A percentile compares a stretch with the other conserved stretches of the same genome.
Evolutionary conservation across 2,329 filamentous ascomycete species (phyloP).

Genomic region (Sporothrix variecibatus): DNA sequence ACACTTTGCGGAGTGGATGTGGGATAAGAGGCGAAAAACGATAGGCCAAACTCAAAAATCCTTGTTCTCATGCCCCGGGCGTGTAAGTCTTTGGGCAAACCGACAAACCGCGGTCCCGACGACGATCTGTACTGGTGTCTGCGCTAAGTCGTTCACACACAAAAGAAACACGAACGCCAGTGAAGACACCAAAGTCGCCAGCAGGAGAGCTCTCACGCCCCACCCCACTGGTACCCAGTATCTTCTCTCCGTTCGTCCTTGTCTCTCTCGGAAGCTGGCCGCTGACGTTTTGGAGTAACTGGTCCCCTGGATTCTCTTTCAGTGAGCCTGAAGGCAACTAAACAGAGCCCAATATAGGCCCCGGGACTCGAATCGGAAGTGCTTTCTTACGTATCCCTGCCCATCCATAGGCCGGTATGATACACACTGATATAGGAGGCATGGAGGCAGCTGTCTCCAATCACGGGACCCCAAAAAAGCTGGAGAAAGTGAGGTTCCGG

Average conservation of each 20-base stretch:
- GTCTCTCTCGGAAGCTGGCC: constrained; percentile 13
- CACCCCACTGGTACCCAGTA: neutral
- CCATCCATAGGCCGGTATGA: neutral
- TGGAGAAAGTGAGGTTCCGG: neutral
- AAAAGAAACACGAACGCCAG: neutral
- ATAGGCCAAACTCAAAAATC: too few relatives aligned
- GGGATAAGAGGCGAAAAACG: neutral
- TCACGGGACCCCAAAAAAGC: constrained; percentile 2
- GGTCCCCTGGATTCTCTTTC: neutral
- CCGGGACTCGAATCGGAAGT: constrained; percentile 18
- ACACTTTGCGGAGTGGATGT: neutral
- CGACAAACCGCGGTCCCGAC: neutral
- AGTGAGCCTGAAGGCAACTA: neutral
- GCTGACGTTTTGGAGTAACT: neutral
- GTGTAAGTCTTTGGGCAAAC: neutral
- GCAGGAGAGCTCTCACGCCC: neutral
- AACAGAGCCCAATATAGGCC: neutral
- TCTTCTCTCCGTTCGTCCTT: constrained; percentile 9
- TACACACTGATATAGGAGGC: neutral
- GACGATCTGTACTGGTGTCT: neutral
- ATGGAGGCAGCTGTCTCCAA: neutral
- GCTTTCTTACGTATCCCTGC: neutral
- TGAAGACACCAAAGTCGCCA: too few relatives aligned
- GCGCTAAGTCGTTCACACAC: neutral
- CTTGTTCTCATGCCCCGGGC: too few relatives aligned